These are phyloP conservation scores for Terfezia boudieri DNA, from an alignment of 495 filamentous ascomycete genomes.

Conservation along the genomic window DNA sequence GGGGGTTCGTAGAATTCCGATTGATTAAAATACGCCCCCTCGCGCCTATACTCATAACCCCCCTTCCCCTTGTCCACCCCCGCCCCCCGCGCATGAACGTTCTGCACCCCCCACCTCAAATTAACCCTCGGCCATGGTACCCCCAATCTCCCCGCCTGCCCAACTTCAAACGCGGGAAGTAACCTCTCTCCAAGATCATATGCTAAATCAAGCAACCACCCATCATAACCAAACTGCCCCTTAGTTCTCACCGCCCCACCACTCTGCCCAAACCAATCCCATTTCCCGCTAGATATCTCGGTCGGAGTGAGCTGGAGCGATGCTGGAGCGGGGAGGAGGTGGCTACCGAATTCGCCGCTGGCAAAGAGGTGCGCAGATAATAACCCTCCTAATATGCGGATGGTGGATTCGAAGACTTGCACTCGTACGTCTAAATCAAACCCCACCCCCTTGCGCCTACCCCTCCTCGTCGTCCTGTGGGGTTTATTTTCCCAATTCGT, in stretches of 20 bases:
- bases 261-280: background rate
- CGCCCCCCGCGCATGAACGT: constrained; percentile 21
- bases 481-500: background rate
- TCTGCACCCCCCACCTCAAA: constrained; percentile 66
- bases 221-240: constrained; percentile 51
- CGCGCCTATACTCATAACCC: background rate
- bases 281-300: background rate
- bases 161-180: constrained; percentile 66
- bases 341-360: constrained; percentile 42
- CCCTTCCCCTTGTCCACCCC: background rate
- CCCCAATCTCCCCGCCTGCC: constrained; percentile 39
- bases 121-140: constrained; percentile 92
- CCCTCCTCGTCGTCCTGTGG: constrained; percentile 2
- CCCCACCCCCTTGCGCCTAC: constrained; percentile 33
- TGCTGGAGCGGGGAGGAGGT: constrained; percentile 4
- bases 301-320: background rate
- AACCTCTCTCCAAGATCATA: constrained; percentile 62
- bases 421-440: constrained; percentile 97
- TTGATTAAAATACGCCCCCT: background rate
- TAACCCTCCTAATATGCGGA: constrained; percentile 75
- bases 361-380: constrained; percentile 88
- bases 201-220: constrained; percentile 68
- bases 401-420: constrained; percentile 94
- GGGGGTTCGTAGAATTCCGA: background rate
- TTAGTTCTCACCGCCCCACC: background rate